A percentile compares a stretch with the other conserved stretches of the same genome.
Conservation (phyloP, 805 yeast species). For the Zygoascus ofunaensis region DNA sequence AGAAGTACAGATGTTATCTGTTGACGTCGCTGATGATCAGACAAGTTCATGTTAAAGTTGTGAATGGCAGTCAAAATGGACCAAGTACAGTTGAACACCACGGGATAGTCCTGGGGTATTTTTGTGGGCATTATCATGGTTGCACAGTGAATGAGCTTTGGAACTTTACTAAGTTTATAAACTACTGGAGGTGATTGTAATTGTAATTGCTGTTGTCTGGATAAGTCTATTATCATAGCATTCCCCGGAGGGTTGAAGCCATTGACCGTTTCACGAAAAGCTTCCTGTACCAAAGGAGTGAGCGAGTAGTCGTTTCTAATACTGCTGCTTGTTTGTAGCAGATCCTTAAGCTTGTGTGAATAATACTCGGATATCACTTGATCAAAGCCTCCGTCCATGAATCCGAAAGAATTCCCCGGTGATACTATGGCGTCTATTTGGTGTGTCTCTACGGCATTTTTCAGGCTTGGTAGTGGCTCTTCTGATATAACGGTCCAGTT, state of each 20-base stretch:
- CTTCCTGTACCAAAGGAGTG: constrained; percentile 13
- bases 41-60: neutral
- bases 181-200: neutral
- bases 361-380: constrained; percentile 29
- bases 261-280: constrained; percentile 6
- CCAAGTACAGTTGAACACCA: constrained; percentile 35
- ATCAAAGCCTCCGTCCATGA: constrained; percentile 46
- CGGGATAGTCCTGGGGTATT: constrained; percentile 12
- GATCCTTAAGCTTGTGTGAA: constrained; percentile 1
- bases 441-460: constrained; percentile 5
- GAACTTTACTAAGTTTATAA: constrained; percentile 22
- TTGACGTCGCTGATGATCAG: constrained; percentile 14
- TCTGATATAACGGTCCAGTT: neutral
- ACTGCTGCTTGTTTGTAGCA: constrained; percentile 7
- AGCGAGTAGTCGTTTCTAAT: constrained; percentile 14
- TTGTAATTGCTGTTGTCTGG: neutral
- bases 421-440: constrained; percentile 31
- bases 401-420: constrained; percentile 45
- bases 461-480: neutral
- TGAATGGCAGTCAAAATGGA: constrained; percentile 24
- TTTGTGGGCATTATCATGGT: constrained; percentile 33
- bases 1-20: constrained; percentile 28
- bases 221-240: constrained; percentile 27
- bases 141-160: constrained; percentile 30
- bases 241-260: constrained; percentile 31